Percentiles rank a stretch among this genome's conserved stretches.
These are phyloP conservation scores for Clavariopsis aquatica DNA, from an alignment of 495 filamentous ascomycete species.

Conservation along the genomic window DNA sequence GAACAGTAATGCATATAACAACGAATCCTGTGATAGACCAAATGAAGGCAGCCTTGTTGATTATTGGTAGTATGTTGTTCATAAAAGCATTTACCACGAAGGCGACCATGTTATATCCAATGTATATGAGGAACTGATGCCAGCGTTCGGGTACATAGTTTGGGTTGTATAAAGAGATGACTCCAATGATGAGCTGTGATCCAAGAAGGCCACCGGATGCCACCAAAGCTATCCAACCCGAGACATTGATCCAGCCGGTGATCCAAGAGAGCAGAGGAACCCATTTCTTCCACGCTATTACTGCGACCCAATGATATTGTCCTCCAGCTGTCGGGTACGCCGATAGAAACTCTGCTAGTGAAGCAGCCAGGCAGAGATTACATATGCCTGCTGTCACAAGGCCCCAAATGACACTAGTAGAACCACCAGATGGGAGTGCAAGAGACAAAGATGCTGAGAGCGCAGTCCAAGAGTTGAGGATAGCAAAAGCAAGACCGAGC, in stretches of 20 bases:
- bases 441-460: constrained; percentile 56
- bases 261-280: constrained; percentile 66
- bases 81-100: constrained; percentile 69
- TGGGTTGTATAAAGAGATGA: constrained; percentile 49
- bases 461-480: constrained; percentile 62
- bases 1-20: constrained; percentile 67
- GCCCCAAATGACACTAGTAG: constrained; percentile 60
- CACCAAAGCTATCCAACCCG: constrained; percentile 62
- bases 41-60: constrained; percentile 65
- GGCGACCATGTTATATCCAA: constrained; percentile 62
- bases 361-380: constrained; percentile 70
- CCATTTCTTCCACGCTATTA: constrained; percentile 61
- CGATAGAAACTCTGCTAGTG: constrained; percentile 71
- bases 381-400: constrained; percentile 69
- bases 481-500: constrained; percentile 62
- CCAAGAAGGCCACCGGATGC: constrained; percentile 46
- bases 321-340: constrained; percentile 64
- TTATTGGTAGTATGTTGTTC: constrained; percentile 61
- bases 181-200: constrained; percentile 51
- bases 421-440: constrained; percentile 56
- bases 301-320: constrained; percentile 76
- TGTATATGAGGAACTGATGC: constrained; percentile 77
- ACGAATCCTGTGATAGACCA: constrained; percentile 69
- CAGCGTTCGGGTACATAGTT: constrained; percentile 59
- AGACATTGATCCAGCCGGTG: constrained; percentile 75